A percentile compares a stretch with the other conserved stretches of the same genome.
These are phyloP conservation scores for Pichia scutulata DNA, from an alignment of 805 yeast species.

Conservation along the genomic window DNA sequence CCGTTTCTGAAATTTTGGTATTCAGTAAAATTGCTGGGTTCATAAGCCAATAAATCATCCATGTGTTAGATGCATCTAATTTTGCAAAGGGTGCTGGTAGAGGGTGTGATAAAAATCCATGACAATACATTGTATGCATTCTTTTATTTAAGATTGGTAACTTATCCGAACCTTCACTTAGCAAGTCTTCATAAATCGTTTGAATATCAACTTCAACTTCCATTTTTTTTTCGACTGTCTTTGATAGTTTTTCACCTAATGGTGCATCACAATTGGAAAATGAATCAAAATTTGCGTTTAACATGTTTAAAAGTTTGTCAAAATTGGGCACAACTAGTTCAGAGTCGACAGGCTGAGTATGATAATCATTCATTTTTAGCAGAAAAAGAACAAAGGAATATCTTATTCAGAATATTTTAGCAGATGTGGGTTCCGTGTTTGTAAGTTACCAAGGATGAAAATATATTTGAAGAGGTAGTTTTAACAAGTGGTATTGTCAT, in stretches of 20 bases:
- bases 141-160: constrained; percentile 24
- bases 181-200: constrained; percentile 25
- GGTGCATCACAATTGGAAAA: constrained; percentile 9
- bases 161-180: constrained; percentile 25
- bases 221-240: constrained; percentile 32
- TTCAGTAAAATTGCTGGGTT: constrained; percentile 42
- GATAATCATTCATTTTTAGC: neutral
- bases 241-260: constrained; percentile 21
- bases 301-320: constrained; percentile 22
- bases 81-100: constrained; percentile 45
- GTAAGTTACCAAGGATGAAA: neutral
- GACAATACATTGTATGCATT: constrained; percentile 38
- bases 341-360: neutral
- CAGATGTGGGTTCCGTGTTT: neutral
- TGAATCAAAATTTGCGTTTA: constrained; percentile 11
- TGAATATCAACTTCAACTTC: constrained; percentile 31
- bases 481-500: neutral
- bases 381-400: too few species aligned
- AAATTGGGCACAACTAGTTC: constrained; percentile 12
- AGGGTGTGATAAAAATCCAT: constrained; percentile 31
- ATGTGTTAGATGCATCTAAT: constrained; percentile 85
- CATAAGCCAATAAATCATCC: constrained; percentile 82
- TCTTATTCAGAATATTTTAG: too few species aligned
- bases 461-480: neutral
- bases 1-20: constrained; percentile 13